Conservation (phyloP, 2,329 filamentous ascomycete species). For the Didymella exigua region DNA sequence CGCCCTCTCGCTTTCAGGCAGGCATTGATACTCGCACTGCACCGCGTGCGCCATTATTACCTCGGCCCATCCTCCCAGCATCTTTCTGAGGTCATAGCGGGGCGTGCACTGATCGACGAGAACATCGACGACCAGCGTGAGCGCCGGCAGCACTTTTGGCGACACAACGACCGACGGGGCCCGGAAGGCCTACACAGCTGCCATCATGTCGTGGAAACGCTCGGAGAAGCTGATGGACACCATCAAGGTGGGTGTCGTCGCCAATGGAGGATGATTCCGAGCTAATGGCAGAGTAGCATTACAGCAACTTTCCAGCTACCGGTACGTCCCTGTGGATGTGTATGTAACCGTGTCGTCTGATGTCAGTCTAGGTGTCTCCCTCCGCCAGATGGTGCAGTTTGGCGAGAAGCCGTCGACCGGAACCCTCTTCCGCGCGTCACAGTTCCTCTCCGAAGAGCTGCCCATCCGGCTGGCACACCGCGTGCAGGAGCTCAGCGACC, state of each 20-base stretch:
- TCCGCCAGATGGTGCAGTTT: slow-evolving; percentile 99
- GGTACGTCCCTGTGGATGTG: slow-evolving; percentile 85
- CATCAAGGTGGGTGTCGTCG: slow-evolving; percentile 65
- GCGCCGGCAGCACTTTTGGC: slow-evolving; percentile 38
- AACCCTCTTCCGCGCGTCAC: slow-evolving; percentile 94
- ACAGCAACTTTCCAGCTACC: slow-evolving; percentile 95
- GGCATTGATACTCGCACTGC: background rate
- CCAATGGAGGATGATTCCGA: slow-evolving; percentile 7
- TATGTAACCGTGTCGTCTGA: slow-evolving; percentile 22
- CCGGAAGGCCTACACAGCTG: slow-evolving; percentile 42
- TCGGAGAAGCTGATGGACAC: slow-evolving; percentile 91
- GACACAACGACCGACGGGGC: slow-evolving; percentile 38
- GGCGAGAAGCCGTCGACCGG: slow-evolving; percentile 89
- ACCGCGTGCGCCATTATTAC: slow-evolving; percentile 8
- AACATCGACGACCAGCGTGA: background rate
- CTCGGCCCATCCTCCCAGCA: background rate
- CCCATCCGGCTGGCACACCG: slow-evolving; percentile 96
- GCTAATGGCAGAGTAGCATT: slow-evolving; percentile 62
- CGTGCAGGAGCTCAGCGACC: slow-evolving; percentile 87
- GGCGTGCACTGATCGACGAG: slow-evolving; percentile 8
- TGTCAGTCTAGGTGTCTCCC: slow-evolving; percentile 59
- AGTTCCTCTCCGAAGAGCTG: slow-evolving; percentile 97
- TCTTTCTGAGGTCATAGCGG: slow-evolving; percentile 13
- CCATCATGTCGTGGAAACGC: slow-evolving; percentile 89
- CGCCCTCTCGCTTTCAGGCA: background rate